Percentiles rank a stretch among this genome's conserved stretches.
phyloP scores from a whole-genome alignment of 345 rosid genomes.

The Aegle marmelos region DNA sequence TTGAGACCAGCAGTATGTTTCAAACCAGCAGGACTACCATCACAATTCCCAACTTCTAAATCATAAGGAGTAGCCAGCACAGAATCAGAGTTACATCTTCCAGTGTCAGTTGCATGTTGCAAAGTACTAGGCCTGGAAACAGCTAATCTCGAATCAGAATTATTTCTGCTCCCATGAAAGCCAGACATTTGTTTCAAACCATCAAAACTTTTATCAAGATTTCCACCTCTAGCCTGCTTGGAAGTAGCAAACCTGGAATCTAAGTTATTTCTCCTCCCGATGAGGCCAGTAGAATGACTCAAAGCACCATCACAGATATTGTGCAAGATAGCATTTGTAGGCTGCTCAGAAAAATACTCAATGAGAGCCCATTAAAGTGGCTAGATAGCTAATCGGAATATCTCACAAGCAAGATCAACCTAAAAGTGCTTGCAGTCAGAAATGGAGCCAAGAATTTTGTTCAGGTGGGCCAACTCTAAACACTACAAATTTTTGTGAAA shows the following conservation, averaged over 20 bases:
- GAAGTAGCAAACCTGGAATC: background rate
- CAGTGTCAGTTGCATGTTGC: background rate
- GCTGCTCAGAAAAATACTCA: constrained; percentile 29
- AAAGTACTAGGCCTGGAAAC: background rate
- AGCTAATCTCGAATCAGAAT: constrained; percentile 17
- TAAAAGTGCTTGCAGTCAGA: background rate
- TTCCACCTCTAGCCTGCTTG: background rate
- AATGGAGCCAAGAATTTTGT: background rate
- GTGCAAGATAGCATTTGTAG: constrained; percentile 18
- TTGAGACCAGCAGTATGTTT: constrained; percentile 14
- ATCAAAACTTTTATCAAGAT: background rate
- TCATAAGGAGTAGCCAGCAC: background rate
- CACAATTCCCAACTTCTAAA: background rate
- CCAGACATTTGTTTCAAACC: constrained; percentile 6
- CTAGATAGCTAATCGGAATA: background rate
- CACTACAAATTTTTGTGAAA: background rate
- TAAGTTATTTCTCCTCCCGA: background rate
- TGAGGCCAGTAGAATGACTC: background rate
- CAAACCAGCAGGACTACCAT: background rate
- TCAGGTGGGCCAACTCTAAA: background rate
- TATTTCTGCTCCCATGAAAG: constrained; percentile 7
- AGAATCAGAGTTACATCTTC: background rate
- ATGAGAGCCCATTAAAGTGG: background rate
- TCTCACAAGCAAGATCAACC: background rate
- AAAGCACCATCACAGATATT: constrained; percentile 11